Evolutionary conservation across 176 grass and related monocot species (phyloP).

Genomic region (Pontederia crassipes): DNA sequence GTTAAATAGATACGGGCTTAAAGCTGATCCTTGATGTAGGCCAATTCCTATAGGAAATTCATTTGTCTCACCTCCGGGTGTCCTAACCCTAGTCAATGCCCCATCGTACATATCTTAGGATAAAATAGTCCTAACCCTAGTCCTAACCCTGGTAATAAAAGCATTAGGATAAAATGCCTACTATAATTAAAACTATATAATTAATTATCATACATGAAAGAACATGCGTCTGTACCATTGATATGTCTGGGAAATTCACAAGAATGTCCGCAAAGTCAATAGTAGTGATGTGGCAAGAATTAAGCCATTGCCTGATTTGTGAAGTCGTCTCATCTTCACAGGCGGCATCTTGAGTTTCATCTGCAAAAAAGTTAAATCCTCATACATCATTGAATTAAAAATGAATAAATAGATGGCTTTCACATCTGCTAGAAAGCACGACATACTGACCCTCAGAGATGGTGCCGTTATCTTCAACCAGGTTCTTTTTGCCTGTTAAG

Average conservation of each 20-base stretch:
- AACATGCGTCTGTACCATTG: constrained; percentile 34
- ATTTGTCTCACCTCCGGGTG: too few species aligned
- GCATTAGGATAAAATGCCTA: too few species aligned
- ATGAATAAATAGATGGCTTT: neutral
- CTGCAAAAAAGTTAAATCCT: constrained; percentile 18
- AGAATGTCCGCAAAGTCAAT: constrained; percentile 63
- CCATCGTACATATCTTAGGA: too few species aligned
- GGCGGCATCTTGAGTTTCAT: constrained; percentile 88
- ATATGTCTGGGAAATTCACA: constrained; percentile 69
- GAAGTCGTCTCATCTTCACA: constrained; percentile 57
- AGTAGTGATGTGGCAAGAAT: constrained; percentile 32
- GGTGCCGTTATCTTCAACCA: constrained; percentile 37
- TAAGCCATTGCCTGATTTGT: constrained; percentile 74
- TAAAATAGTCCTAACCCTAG: too few species aligned
- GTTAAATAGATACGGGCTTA: too few species aligned
- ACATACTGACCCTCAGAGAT: constrained; percentile 67
- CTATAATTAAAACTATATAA: too few species aligned
- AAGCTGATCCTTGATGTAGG: too few species aligned
- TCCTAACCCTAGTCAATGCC: too few species aligned
- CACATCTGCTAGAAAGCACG: neutral
- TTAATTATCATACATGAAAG: neutral
- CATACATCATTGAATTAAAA: neutral
- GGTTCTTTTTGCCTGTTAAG: constrained; percentile 37
- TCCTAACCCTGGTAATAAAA: too few species aligned
- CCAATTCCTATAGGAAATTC: too few species aligned